A percentile compares a stretch with the other conserved stretches of the same genome.
phyloP scores from a whole-genome alignment of 352 stramenopile species.

The Lagenidium giganteum region DNA sequence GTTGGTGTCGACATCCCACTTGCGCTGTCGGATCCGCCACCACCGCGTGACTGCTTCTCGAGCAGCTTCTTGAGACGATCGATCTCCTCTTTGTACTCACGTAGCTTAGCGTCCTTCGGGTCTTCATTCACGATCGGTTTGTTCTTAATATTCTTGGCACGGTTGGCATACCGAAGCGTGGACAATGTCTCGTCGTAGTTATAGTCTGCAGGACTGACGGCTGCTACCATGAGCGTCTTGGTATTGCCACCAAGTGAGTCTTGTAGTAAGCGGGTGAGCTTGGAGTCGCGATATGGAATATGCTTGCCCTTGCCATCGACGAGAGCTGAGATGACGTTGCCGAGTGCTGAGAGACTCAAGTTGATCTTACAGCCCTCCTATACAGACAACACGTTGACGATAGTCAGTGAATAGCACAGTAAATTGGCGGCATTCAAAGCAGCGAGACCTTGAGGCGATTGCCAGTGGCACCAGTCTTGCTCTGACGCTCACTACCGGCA shows the following conservation, averaged over 20 bases:
- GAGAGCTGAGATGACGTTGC: conserved; percentile 83
- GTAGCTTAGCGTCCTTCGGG: conserved; percentile 88
- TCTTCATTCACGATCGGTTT: conserved; percentile 95
- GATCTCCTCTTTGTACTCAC: conserved; percentile 89
- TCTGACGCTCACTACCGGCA: conserved; percentile 76
- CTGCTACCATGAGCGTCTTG: conserved; percentile 96
- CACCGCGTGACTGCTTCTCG: conserved; percentile 49
- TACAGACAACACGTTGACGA: conserved; percentile 17
- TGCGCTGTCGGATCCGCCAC: conserved; percentile 11
- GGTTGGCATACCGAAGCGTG: conserved; percentile 95
- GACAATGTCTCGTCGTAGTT: conserved; percentile 96
- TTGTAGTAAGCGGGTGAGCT: conserved; percentile 88
- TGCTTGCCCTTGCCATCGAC: conserved; percentile 84
- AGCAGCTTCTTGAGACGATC: conserved; percentile 82
- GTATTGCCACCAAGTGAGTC: conserved; percentile 94
- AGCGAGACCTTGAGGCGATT: conserved; percentile 55
- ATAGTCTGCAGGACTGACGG: conserved; percentile 91
- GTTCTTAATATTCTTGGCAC: conserved; percentile 97
- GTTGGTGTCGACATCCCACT: conserved; percentile 40
- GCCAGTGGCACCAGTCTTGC: conserved; percentile 78
- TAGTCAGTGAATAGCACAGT: neutral
- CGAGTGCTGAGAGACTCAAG: conserved; percentile 65
- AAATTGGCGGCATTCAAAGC: neutral
- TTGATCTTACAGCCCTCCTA: conserved; percentile 88
- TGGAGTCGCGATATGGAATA: conserved; percentile 90